Evolutionary conservation across 495 filamentous ascomycete genomes (phyloP).

Genomic region (Annulohypoxylon nitens): DNA sequence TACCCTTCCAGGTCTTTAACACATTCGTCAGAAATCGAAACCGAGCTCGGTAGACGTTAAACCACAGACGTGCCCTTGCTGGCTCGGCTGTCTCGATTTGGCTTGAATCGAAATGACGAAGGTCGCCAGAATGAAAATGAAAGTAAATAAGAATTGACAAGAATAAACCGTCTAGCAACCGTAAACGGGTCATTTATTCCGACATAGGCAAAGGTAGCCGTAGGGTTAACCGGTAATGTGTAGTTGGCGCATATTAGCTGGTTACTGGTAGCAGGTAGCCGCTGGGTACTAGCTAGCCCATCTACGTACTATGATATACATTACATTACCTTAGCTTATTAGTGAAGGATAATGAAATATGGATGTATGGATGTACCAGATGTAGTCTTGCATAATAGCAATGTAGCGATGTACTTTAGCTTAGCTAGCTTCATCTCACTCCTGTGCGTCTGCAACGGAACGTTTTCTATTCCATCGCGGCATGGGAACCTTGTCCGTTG

Average conservation of each 20-base stretch:
- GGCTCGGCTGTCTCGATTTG: slow-evolving; percentile 10
- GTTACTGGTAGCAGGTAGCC: not conserved
- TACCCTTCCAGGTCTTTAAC: slow-evolving; percentile 37
- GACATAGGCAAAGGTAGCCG: slow-evolving; percentile 23
- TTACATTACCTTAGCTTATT: slow-evolving; percentile 21
- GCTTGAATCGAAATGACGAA: slow-evolving; percentile 4
- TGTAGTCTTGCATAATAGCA: slow-evolving; percentile 35
- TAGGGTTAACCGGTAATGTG: not conserved
- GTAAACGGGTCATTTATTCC: slow-evolving; percentile 22
- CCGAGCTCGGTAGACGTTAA: slow-evolving; percentile 32
- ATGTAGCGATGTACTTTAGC: slow-evolving; percentile 1
- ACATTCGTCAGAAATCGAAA: slow-evolving; percentile 33
- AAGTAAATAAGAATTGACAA: not conserved
- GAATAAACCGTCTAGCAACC: slow-evolving; percentile 40
- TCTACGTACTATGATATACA: slow-evolving; percentile 4
- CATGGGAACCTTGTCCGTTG: slow-evolving; percentile 43
- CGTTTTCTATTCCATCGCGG: slow-evolving; percentile 47
- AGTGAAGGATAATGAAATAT: slow-evolving; percentile 40
- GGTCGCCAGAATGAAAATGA: not conserved
- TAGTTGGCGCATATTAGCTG: no score
- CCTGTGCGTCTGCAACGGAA: slow-evolving; percentile 47
- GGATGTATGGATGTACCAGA: no score
- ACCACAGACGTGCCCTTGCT: slow-evolving; percentile 11
- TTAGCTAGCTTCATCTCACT: slow-evolving; percentile 41
- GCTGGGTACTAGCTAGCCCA: not conserved